Conservation (phyloP, 1,284 basidiomycete species). For the Ceratobasidium sp. region DNA sequence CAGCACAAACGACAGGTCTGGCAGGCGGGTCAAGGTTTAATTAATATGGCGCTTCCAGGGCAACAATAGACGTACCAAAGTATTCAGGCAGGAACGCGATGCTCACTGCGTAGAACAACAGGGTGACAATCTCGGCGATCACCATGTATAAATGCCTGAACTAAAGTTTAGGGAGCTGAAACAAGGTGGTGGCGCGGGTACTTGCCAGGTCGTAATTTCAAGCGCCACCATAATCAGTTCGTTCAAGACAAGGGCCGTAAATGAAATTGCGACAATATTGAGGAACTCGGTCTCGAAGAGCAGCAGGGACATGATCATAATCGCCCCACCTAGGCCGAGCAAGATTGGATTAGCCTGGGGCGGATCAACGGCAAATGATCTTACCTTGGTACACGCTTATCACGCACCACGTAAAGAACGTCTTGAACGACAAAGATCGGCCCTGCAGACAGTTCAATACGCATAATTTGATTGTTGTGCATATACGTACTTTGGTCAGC, state of each 20-base stretch:
- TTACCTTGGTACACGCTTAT: slow-evolving; percentile 96
- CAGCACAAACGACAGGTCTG: slow-evolving; percentile 89
- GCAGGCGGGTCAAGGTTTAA: slow-evolving; percentile 12
- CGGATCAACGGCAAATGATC: slow-evolving; percentile 42
- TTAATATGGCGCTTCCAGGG: background rate
- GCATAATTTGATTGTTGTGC: background rate
- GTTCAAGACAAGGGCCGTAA: slow-evolving; percentile 94
- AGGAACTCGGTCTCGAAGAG: slow-evolving; percentile 98
- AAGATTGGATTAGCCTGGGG: slow-evolving; percentile 6
- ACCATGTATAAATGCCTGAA: slow-evolving; percentile 95
- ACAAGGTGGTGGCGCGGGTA: slow-evolving; percentile 23
- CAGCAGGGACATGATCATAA: slow-evolving; percentile 97
- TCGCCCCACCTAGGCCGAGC: slow-evolving; percentile 76
- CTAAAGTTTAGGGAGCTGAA: background rate
- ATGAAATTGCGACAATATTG: slow-evolving; percentile 98
- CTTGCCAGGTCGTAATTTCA: slow-evolving; percentile 95
- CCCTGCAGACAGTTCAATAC: slow-evolving; percentile 60
- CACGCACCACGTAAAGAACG: slow-evolving; percentile 98
- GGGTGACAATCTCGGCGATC: slow-evolving; percentile 87
- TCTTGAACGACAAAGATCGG: slow-evolving; percentile 91
- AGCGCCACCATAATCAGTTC: slow-evolving; percentile 99
- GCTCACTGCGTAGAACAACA: slow-evolving; percentile 88
- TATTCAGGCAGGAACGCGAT: slow-evolving; percentile 96
- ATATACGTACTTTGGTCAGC: slow-evolving; percentile 77
- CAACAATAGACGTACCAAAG: slow-evolving; percentile 74